These are phyloP conservation scores for Coemansia sp. DNA, from an alignment of 192 early-diverging fungal genomes.

Conservation along the genomic window DNA sequence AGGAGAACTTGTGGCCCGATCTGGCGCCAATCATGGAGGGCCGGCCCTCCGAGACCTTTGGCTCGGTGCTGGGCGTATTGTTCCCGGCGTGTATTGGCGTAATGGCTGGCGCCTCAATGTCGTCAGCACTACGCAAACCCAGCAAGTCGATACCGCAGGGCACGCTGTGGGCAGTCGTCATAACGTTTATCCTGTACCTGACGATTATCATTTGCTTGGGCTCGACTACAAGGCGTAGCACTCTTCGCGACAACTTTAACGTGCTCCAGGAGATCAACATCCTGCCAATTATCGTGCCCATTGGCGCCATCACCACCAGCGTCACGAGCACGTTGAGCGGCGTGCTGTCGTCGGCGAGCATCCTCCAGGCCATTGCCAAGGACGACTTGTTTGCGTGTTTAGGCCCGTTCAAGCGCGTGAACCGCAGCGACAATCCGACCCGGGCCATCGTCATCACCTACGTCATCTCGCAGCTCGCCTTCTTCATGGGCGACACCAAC, in stretches of 20 bases:
- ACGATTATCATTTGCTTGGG: conserved; percentile 58
- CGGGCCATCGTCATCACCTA: conserved; percentile 47
- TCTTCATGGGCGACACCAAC: conserved; percentile 64
- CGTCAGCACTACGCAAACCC: conserved; percentile 66
- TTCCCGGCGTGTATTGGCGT: conserved; percentile 73
- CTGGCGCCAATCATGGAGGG: conserved; percentile 54
- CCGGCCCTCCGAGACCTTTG: conserved; percentile 49
- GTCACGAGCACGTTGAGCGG: conserved; percentile 62
- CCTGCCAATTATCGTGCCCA: conserved; percentile 55
- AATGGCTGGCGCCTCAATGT: conserved; percentile 71
- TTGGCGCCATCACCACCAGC: conserved; percentile 62
- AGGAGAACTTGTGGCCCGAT: conserved; percentile 66
- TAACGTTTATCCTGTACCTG: conserved; percentile 60
- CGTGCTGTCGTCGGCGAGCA: conserved; percentile 61
- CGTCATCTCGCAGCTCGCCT: conserved; percentile 55
- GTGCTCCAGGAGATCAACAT: conserved; percentile 65
- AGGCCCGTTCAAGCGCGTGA: conserved; percentile 20
- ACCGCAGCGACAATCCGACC: conserved; percentile 22
- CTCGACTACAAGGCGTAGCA: conserved; percentile 57
- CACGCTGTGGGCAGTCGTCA: conserved; percentile 61
- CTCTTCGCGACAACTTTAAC: conserved; percentile 62
- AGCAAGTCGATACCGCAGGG: conserved; percentile 68
- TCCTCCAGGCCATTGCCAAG: conserved; percentile 66
- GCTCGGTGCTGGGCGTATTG: conserved; percentile 62
- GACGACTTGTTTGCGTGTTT: conserved; percentile 63